These are phyloP conservation scores for Byssochlamys sp. DNA, from an alignment of 2,329 filamentous ascomycete species.

Conservation along the genomic window DNA sequence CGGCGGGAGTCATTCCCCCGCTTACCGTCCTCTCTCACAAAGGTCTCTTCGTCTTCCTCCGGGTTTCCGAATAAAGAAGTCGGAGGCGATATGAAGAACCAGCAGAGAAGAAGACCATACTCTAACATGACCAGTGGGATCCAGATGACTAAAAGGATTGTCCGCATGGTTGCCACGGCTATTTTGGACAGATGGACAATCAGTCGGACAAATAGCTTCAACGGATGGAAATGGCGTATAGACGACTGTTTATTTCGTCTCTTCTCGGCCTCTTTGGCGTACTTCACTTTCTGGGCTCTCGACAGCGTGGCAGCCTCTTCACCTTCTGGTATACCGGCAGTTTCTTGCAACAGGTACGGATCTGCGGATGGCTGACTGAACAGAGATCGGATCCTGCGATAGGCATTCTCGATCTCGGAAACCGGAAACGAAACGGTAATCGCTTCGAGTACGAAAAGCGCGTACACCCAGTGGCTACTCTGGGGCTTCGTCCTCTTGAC, in stretches of 20 bases:
- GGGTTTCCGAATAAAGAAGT: not conserved
- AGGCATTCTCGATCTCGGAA: slow-evolving; percentile 1
- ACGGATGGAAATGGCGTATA: not conserved
- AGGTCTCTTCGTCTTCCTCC: not conserved
- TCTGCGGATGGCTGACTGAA: not conserved
- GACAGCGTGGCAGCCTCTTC: not conserved
- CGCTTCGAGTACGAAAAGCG: slow-evolving; percentile 1
- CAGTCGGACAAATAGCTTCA: not conserved
- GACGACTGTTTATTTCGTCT: not conserved
- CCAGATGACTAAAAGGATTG: not conserved
- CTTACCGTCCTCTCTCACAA: not conserved
- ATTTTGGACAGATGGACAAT: not conserved
- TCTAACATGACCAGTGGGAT: not conserved
- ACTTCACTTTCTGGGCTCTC: not conserved
- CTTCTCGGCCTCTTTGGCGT: not conserved
- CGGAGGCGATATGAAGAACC: not conserved
- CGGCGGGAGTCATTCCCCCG: not conserved
- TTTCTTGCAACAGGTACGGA: not conserved
- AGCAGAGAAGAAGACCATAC: not conserved
- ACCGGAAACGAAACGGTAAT: slow-evolving; percentile 1
- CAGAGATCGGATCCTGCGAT: not conserved
- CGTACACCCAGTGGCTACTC: slow-evolving; percentile 6
- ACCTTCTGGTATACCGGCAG: not conserved
- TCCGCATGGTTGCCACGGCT: not conserved
- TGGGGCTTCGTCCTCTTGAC: slow-evolving; percentile 3